A percentile compares a stretch with the other conserved stretches of the same genome.
phyloP scores from a whole-genome alignment of 73 alveolate genomes.

The Symbiodinium pilosum region DNA sequence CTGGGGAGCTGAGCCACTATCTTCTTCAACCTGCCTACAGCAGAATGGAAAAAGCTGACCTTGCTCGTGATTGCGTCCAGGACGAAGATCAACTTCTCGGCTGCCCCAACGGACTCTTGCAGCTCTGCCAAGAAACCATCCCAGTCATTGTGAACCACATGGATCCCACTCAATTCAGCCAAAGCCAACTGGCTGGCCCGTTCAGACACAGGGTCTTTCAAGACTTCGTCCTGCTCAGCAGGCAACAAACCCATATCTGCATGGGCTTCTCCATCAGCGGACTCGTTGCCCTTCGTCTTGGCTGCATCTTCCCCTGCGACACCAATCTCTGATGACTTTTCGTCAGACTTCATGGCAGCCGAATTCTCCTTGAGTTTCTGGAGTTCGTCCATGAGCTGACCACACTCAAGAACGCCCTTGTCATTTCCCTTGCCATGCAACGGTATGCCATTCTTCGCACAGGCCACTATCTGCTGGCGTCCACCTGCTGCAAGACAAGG shows the following conservation, averaged over 20 bases:
- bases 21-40: neutral
- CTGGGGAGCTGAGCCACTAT: neutral
- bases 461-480: constrained; percentile 16
- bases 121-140: neutral
- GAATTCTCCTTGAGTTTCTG: neutral
- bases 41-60: neutral
- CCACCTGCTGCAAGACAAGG: neutral
- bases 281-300: too few relatives aligned
- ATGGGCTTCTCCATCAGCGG: neutral
- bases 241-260: neutral
- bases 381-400: neutral
- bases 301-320: neutral
- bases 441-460: constrained; percentile 1
- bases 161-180: neutral
- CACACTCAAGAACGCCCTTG: neutral
- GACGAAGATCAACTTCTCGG: neutral
- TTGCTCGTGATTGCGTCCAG: constrained; percentile 1
- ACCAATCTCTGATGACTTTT: neutral
- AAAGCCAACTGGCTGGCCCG: neutral
- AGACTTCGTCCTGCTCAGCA: neutral
- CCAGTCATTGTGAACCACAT: neutral
- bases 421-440: constrained; percentile 1
- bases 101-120: neutral
- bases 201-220: neutral
- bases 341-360: neutral